Base-by-base conservation (phyloP, 257 asterid genomes). In the Ehretia macrophylla region DNA sequence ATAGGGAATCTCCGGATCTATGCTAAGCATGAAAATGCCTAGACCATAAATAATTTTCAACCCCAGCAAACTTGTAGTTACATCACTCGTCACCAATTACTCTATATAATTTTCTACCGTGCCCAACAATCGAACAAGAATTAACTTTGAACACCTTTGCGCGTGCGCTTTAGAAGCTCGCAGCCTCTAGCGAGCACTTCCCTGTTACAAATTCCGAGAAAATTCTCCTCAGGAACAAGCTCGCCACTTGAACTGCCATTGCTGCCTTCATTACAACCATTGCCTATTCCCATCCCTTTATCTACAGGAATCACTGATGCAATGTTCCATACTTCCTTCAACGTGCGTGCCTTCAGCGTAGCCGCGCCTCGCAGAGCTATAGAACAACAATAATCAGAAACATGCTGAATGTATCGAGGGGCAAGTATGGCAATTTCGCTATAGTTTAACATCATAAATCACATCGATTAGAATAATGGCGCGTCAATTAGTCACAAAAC, bases 281-380 rank as follows among this genome's bases (percentile, higher is more conserved):
- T 22, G 8, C 56, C 35, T 40, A 56, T 62, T 51, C 86, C 90
- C 65, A 63, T 63, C 48, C 88, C 97, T 75, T 79, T 89, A 11
- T 93, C 97, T 14, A 89, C 72, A 0, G 99, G 99, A 45, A 83
- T 85, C 66, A 89, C 96, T 0, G 97, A 86, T 1, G 97, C 95
- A n/a, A 89, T 71, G 66, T 87, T 87, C 96, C 96, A 86, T 52
- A 83, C 96, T 23, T 93, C 99, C 88, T 89, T 93, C 70, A 89
- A 62, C 11, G 94, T 74, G 75, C 97, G 86, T 14, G 95, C 97
- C 77, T 87, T 93, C 21, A 93, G 52, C 0, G 97, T 89, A 12
- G 97, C 95, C 17, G 97, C 97, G 19, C 96, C 97, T 1, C 97
- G 86, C 32, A 93, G 65, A 63, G 99, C 99, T 89, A 64, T 44